phyloP scores from a whole-genome alignment of 768 basidiomycete genomes.

The Pulveroboletus sp. region DNA sequence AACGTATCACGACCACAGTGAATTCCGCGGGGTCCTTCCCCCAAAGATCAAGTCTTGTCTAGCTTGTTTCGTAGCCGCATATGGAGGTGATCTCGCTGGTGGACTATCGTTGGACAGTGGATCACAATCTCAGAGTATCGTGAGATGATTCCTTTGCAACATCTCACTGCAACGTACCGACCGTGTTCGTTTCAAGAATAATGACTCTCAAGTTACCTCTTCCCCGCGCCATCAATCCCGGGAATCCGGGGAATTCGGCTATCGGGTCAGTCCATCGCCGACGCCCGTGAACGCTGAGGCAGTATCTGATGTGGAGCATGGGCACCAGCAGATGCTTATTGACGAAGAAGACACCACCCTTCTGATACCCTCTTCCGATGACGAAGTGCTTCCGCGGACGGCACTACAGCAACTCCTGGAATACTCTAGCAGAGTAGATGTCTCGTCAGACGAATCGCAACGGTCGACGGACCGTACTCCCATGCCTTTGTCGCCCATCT shows the following conservation, averaged over 20 bases:
- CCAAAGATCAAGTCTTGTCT: constrained; percentile 42
- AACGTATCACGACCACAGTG: constrained; percentile 44
- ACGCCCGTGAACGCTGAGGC: not conserved
- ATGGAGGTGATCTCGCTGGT: constrained; percentile 45
- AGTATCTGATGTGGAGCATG: not conserved
- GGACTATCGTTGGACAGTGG: constrained; percentile 38
- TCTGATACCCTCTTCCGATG: constrained; percentile 1
- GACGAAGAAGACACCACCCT: constrained; percentile 11
- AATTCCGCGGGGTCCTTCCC: constrained; percentile 39
- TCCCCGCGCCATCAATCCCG: not conserved
- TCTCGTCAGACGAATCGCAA: not conserved
- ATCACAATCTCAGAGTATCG: constrained; percentile 33
- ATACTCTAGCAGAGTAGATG: constrained; percentile 10
- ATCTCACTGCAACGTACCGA: constrained; percentile 7
- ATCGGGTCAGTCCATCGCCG: constrained; percentile 21
- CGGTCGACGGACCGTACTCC: not conserved
- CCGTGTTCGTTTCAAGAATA: constrained; percentile 16
- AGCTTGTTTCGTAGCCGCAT: constrained; percentile 43
- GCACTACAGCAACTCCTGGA: constrained; percentile 16
- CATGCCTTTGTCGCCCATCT: not conserved
- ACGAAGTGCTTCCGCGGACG: constrained; percentile 3
- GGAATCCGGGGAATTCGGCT: constrained; percentile 10
- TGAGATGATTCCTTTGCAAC: constrained; percentile 22
- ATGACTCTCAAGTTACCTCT: constrained; percentile 1
- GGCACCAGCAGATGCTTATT: not conserved